Evolutionary conservation across 2,329 filamentous ascomycete species (phyloP).

Genomic region (Phyllosticta ampelicida): DNA sequence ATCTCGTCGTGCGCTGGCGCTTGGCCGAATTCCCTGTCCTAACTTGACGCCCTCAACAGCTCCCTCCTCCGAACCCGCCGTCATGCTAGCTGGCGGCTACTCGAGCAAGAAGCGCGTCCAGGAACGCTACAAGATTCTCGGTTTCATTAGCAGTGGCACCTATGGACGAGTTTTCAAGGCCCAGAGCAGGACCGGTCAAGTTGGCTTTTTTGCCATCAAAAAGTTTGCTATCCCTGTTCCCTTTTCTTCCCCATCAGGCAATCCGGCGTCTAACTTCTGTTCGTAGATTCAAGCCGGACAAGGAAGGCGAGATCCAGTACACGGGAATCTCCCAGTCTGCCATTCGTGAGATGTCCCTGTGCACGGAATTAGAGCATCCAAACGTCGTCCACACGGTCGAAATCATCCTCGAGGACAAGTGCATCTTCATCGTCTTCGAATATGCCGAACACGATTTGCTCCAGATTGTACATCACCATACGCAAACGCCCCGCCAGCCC

Average conservation of each 20-base stretch:
- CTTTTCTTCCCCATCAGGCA: not conserved
- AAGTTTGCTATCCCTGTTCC: conserved; percentile 49
- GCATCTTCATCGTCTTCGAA: conserved; percentile 99
- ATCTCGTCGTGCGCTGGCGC: not conserved
- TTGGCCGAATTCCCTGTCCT: not conserved
- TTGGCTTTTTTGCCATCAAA: conserved; percentile 92
- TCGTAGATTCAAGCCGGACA: conserved; percentile 79
- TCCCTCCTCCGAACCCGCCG: conserved; percentile 11
- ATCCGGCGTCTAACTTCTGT: not conserved
- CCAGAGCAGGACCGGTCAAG: conserved; percentile 58
- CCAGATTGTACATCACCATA: conserved; percentile 97
- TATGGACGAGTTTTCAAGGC: conserved; percentile 99
- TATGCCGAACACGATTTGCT: conserved; percentile 96
- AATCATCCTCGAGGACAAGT: conserved; percentile 96
- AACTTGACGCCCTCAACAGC: not conserved
- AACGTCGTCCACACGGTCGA: conserved; percentile 89
- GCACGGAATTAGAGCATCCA: conserved; percentile 76
- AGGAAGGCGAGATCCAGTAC: conserved; percentile 94
- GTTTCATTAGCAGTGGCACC: conserved; percentile 95
- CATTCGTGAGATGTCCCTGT: conserved; percentile 93
- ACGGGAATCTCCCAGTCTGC: conserved; percentile 97
- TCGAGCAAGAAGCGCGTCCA: conserved; percentile 73
- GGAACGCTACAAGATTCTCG: conserved; percentile 91
- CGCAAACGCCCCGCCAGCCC: conserved; percentile 72
- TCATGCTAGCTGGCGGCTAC: conserved; percentile 40